Percentiles rank a stretch among this genome's conserved stretches.
Evolutionary conservation across 306 rosid species (phyloP).

Genomic region (Cicer yamashitae): DNA sequence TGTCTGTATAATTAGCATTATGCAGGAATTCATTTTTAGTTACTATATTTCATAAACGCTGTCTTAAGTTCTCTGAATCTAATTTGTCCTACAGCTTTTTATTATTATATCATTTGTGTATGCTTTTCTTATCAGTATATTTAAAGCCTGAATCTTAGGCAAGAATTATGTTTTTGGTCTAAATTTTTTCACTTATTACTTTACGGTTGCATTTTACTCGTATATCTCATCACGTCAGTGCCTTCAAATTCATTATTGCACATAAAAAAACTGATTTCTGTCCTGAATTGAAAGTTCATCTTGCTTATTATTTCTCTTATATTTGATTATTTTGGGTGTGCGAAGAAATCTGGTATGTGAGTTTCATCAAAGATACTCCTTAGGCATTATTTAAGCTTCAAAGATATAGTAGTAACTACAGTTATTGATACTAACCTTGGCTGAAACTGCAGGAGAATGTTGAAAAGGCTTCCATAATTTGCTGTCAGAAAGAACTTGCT

Average conservation of each 20-base stretch:
- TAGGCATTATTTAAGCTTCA: constrained; percentile 1
- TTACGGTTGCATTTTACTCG: constrained; percentile 25
- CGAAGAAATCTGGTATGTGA: constrained; percentile 17
- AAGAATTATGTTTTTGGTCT: not conserved
- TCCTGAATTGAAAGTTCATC: constrained; percentile 4
- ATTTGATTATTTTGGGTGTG: not conserved
- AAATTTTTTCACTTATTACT: not conserved
- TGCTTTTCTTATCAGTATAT: not conserved
- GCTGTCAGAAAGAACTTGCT: constrained; percentile 70
- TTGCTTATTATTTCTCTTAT: constrained; percentile 23
- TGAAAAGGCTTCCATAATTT: constrained; percentile 78
- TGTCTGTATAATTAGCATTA: not conserved
- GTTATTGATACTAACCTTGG: constrained; percentile 40
- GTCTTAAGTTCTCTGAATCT: not conserved
- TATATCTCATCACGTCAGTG: not conserved
- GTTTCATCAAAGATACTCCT: constrained; percentile 19
- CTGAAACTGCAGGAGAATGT: constrained; percentile 65
- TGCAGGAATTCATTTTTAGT: not conserved
- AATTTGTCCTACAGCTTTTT: not conserved
- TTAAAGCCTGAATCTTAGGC: constrained; percentile 29
- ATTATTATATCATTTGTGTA: constrained; percentile 11
- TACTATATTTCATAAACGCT: no score
- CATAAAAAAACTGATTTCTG: not conserved
- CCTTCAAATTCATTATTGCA: constrained; percentile 16
- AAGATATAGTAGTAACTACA: constrained; percentile 10